These are phyloP conservation scores for Aspergillus homomorphus DNA, from an alignment of 495 filamentous ascomycete species.

Conservation along the genomic window DNA sequence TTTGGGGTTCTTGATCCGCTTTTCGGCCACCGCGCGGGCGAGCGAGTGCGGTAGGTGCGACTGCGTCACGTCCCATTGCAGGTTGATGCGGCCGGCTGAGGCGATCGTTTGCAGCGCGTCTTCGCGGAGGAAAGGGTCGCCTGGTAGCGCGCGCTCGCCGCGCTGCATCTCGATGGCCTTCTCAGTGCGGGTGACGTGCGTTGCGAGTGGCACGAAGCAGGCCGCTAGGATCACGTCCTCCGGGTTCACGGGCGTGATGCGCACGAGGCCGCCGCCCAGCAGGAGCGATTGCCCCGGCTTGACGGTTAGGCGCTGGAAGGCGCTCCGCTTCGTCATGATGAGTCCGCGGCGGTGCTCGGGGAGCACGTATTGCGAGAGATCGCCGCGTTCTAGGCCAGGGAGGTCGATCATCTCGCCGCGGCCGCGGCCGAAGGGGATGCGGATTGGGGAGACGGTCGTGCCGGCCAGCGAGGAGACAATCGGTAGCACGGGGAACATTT, in stretches of 20 bases:
- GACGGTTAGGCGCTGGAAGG: slow-evolving; percentile 64
- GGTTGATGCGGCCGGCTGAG: slow-evolving; percentile 69
- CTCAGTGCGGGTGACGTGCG: slow-evolving; percentile 71
- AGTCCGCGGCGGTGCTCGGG: slow-evolving; percentile 61
- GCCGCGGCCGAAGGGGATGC: slow-evolving; percentile 78
- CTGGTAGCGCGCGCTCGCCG: slow-evolving; percentile 49
- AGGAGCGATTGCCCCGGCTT: slow-evolving; percentile 80
- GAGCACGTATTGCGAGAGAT: slow-evolving; percentile 64
- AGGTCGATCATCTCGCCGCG: slow-evolving; percentile 93
- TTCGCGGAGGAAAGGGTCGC: slow-evolving; percentile 57
- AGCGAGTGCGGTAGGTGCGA: slow-evolving; percentile 38
- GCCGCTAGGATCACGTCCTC: slow-evolving; percentile 66
- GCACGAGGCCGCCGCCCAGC: slow-evolving; percentile 77
- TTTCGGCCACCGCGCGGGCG: slow-evolving; percentile 36
- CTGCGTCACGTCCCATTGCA: slow-evolving; percentile 79
- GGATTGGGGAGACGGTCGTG: slow-evolving; percentile 91
- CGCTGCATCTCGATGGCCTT: slow-evolving; percentile 71
- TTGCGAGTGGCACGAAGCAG: slow-evolving; percentile 69
- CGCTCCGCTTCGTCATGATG: slow-evolving; percentile 69
- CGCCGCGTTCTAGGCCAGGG: slow-evolving; percentile 74
- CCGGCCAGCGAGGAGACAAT: slow-evolving; percentile 82
- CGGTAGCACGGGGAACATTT: slow-evolving; percentile 73
- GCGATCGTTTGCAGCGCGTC: slow-evolving; percentile 50
- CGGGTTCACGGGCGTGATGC: slow-evolving; percentile 72
- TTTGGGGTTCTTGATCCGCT: slow-evolving; percentile 23